phyloP scores from a whole-genome alignment of 306 rosid species.

The Lathyrus aphaca region DNA sequence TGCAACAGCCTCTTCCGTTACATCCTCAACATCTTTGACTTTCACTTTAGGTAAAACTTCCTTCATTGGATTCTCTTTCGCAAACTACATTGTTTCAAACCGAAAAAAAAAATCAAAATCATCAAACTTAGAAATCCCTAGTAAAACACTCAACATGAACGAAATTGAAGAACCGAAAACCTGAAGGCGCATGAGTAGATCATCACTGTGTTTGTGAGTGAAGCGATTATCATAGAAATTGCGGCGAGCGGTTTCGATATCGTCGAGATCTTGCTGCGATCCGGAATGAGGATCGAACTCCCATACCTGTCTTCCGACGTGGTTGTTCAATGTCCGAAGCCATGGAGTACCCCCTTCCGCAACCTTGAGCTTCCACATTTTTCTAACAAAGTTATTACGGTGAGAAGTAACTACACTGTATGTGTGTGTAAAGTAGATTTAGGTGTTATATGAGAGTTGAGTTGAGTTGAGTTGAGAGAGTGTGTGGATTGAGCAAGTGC shows the following conservation, averaged over 20 bases:
- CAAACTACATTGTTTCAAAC: conserved; percentile 44
- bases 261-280: conserved; percentile 50
- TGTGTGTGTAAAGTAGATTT: too few relatives aligned
- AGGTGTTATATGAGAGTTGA: too few relatives aligned
- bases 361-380: conserved; percentile 64
- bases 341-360: conserved; percentile 75
- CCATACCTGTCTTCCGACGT: conserved; percentile 81
- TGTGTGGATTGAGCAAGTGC: too few relatives aligned
- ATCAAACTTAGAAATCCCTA: too few relatives aligned
- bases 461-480: too few relatives aligned
- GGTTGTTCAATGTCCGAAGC: conserved; percentile 66
- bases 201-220: conserved; percentile 67
- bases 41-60: conserved; percentile 59
- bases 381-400: too few relatives aligned
- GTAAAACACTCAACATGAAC: not conserved
- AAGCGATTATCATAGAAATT: conserved; percentile 55
- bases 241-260: conserved; percentile 60
- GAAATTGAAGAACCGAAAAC: conserved; percentile 14
- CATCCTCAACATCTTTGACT: conserved; percentile 64
- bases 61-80: conserved; percentile 58
- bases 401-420: too few relatives aligned
- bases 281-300: conserved; percentile 73
- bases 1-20: conserved; percentile 56
- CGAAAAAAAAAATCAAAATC: not conserved
- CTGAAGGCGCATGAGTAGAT: conserved; percentile 87